Conservation (phyloP, 768 basidiomycete genomes). For the Collybia nuda region DNA sequence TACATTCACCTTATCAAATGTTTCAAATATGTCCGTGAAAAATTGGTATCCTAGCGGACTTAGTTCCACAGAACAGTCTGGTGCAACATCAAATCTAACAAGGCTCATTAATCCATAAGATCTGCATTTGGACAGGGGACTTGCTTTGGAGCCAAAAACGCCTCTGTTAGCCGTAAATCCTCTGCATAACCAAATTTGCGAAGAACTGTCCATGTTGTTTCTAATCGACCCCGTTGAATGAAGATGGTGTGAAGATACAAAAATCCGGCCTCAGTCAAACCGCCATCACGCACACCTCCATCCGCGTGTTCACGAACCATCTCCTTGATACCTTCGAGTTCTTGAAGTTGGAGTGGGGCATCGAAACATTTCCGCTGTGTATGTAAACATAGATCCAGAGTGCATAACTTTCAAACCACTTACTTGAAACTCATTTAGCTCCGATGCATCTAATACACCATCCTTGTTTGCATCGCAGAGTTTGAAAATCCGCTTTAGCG, state of each 20-base stretch:
- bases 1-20: conserved; percentile 77
- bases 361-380: conserved; percentile 91
- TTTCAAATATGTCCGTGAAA: conserved; percentile 95
- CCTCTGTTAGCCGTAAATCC: conserved; percentile 85
- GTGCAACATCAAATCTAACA: conserved; percentile 84
- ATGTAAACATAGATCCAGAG: conserved; percentile 8
- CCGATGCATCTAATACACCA: conserved; percentile 83
- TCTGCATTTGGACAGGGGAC: conserved; percentile 23
- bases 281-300: conserved; percentile 71
- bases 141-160: conserved; percentile 87
- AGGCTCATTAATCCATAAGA: conserved; percentile 1
- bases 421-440: conserved; percentile 97
- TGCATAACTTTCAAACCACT: conserved; percentile 13
- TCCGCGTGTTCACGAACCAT: conserved; percentile 83
- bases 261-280: conserved; percentile 91
- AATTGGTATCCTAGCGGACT: conserved; percentile 95
- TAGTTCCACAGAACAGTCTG: conserved; percentile 94
- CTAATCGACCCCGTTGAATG: conserved; percentile 91
- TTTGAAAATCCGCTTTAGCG: conserved; percentile 92
- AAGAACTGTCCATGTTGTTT: conserved; percentile 97
- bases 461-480: conserved; percentile 95
- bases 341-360: conserved; percentile 86
- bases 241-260: conserved; percentile 94
- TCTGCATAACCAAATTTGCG: conserved; percentile 96
- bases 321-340: conserved; percentile 94